phyloP scores from a whole-genome alignment of 768 basidiomycete genomes.

The Zangia roseola region DNA sequence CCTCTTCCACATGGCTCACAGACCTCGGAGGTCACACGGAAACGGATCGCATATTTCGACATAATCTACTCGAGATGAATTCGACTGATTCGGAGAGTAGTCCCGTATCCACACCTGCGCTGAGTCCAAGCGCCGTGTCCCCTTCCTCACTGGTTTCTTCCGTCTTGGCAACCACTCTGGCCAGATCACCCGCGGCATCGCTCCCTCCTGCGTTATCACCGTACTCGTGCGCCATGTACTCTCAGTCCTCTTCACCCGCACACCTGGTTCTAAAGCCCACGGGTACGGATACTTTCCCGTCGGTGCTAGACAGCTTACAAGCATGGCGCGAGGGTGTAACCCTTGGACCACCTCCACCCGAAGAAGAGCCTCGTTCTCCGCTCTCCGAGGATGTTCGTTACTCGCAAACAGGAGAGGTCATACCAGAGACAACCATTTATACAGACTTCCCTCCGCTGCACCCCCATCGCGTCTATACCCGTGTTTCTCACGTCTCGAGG shows the following conservation, averaged over 20 bases:
- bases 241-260: conserved; percentile 7
- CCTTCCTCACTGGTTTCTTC: conserved; percentile 22
- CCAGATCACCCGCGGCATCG: conserved; percentile 17
- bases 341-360: conserved; percentile 15
- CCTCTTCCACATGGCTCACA: conserved; percentile 31
- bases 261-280: conserved; percentile 26
- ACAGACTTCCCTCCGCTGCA: conserved; percentile 7
- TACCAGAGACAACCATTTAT: conserved; percentile 5
- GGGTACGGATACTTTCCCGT: conserved; percentile 33
- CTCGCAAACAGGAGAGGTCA: conserved; percentile 6
- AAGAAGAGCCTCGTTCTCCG: conserved; percentile 13
- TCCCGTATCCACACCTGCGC: conserved; percentile 23
- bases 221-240: conserved; percentile 12
- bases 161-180: conserved; percentile 11
- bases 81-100: conserved; percentile 18
- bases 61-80: conserved; percentile 16
- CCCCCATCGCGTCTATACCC: conserved; percentile 2
- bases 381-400: conserved; percentile 11
- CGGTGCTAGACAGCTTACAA: conserved; percentile 27
- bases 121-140: conserved; percentile 21
- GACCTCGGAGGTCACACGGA: conserved; percentile 33
- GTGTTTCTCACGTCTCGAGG: conserved; percentile 5
- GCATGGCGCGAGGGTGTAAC: conserved; percentile 28
- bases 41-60: conserved; percentile 31
- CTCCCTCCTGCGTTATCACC: conserved; percentile 13